Evolutionary conservation across 2,329 filamentous ascomycete species (phyloP), one percentile per base, ranked within the genome.

Genomic region (Erysiphe pulchra): DNA sequence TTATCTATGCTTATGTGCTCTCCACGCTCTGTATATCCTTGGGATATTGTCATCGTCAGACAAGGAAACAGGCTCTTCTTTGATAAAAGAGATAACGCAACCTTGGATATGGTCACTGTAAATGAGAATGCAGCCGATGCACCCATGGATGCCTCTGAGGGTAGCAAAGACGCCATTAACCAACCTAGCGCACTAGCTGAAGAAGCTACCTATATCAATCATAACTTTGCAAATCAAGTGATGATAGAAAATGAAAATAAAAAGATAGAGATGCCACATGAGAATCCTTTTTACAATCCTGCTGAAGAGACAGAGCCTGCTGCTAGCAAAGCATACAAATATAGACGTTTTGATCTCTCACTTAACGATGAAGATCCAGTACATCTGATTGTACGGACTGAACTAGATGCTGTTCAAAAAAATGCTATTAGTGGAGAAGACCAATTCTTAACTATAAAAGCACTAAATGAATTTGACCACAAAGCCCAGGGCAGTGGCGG

Each of bases 1-100:
- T 75, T 98, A 49, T 95, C 87, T 53, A 95, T 94, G 85, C 78
- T 98, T 57, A 98, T 98, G 90, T 98, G 90, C 65, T 77, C 90
- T 45, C 82, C 90, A 48, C 83, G 92, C 57, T 93, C 84, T 47
- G 83, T 98, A 51, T 95, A 95, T 69, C 86, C 86, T 39, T 98
- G 90, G 90, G 90, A 98, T 63, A 78, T 98, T 56, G 80, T 98
- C 60, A 92, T 98, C 58, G 70, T 84, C 51, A 78, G 82, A 62
- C 84, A 92, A 62, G 84, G 81, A 62, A 82, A 86, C 75, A 94
- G 94, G 74, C 77, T 98, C 63, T 98, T 85, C 75, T 77, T 98
- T 53, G 90, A 98, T 72, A 98, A 98, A 77, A 83, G 90, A 53
- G 86, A 94, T 50, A 87, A 86, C 57, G 85, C 86, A 48, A 82